phyloP scores from a whole-genome alignment of 2,329 filamentous ascomycete genomes.

The Metarhizium humberi region DNA sequence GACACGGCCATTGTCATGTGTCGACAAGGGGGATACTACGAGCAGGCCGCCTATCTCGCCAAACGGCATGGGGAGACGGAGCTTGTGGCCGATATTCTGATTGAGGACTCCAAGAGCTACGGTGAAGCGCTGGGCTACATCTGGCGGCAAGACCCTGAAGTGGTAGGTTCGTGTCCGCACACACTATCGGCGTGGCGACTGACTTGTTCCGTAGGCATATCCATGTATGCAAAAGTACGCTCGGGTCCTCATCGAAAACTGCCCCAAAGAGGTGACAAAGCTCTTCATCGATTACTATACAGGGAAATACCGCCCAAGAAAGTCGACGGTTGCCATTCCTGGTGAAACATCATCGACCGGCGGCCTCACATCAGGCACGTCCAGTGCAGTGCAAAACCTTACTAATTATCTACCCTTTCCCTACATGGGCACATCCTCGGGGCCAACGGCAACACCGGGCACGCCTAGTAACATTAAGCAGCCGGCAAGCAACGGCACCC shows the following conservation, averaged over 20 bases:
- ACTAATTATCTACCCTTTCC: constrained; percentile 76
- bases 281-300: constrained; percentile 95
- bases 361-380: constrained; percentile 48
- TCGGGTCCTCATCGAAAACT: constrained; percentile 79
- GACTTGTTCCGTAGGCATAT: constrained; percentile 53
- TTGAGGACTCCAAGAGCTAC: constrained; percentile 91
- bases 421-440: constrained; percentile 62
- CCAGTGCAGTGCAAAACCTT: constrained; percentile 76
- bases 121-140: constrained; percentile 84
- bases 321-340: constrained; percentile 30
- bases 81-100: constrained; percentile 87
- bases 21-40: constrained; percentile 90
- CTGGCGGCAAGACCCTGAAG: constrained; percentile 72
- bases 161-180: constrained; percentile 40
- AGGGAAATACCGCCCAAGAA: constrained; percentile 66
- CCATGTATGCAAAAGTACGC: constrained; percentile 92
- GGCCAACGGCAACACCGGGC: constrained; percentile 38
- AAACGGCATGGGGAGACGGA: constrained; percentile 91
- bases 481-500: constrained; percentile 40
- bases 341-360: constrained; percentile 27
- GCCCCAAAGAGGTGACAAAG: constrained; percentile 70
- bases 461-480: constrained; percentile 39
- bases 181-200: constrained; percentile 13
- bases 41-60: constrained; percentile 92
- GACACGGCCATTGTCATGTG: constrained; percentile 98